Base-by-base conservation (phyloP, 495 filamentous ascomycete genomes). In the Usnea hakonensis region DNA sequence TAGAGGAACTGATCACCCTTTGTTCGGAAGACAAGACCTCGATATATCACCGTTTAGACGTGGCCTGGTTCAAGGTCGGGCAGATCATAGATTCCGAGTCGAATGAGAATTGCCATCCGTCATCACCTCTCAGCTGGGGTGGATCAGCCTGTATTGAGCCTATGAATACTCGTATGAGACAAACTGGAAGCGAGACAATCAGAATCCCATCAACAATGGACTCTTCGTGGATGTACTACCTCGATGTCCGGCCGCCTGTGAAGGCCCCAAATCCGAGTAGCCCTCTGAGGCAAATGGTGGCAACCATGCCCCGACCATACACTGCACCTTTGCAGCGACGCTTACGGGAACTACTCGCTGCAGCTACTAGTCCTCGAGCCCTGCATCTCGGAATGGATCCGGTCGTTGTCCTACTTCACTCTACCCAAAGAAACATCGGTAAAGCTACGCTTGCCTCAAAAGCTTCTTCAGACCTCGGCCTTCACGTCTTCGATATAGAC, bases 41-140 rank as follows among this genome's bases (percentile, higher is more conserved):
- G 3, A 48, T 17, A 30, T 5, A 9, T 32, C 40, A 1, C 4
- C 33, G 46, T 37, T 56, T 77, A 40, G 88, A 84, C 21, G 87
- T 95, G 43, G 91, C 88, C 6, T 97, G 94, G 93, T 97, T 96
- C 74, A 86, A 81, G 55, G 85, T 97, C 37, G 85, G 88, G 19
- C 87, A 88, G 65, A 85, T 94, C 52, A 78, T 83, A n/a, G 74
- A 59, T 17, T 65, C 78, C 5, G 81, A 86, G n/a, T 67, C 73
- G 43, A 77, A 79, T 48, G 83, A 84, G 52, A 68, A 67, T 5
- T 65, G 69, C 13, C 76, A 81, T 81, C 11, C 48, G 77, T 78
- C 13, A 83, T 86, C 30, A 37, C 33, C 55, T 21, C 84, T 89
- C 46, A 73, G 82, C 14, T 98, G 94, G 94, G 87, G 88, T 35